A percentile compares a stretch with the other conserved stretches of the same genome.
Conservation (phyloP, 768 basidiomycete species). For the Hypholoma fasciculare region DNA sequence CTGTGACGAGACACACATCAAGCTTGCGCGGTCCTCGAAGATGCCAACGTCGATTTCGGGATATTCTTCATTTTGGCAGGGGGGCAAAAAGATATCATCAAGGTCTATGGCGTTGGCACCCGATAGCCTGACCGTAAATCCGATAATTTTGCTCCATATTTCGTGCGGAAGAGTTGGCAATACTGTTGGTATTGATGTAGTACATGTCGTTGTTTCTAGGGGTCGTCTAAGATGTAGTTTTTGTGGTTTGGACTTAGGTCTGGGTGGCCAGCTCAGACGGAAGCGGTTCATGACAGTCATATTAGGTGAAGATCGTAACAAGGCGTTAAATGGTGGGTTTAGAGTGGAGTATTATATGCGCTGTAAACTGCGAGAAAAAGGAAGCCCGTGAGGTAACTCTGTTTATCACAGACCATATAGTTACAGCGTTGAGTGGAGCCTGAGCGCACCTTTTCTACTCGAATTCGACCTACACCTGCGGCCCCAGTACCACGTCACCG, state of each 20-base stretch:
- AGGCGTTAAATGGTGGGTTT: not conserved
- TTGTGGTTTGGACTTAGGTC: not conserved
- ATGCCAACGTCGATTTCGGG: conserved; percentile 29
- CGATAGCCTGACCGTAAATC: conserved; percentile 31
- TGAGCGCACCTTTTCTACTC: too few species aligned
- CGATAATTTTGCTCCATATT: conserved; percentile 38
- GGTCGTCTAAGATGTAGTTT: not conserved
- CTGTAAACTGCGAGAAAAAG: too few species aligned
- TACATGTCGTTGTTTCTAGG: not conserved
- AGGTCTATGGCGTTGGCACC: conserved; percentile 31
- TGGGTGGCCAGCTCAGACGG: not conserved
- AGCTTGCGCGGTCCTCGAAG: conserved; percentile 27
- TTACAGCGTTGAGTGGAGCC: too few species aligned
- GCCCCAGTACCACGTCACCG: too few species aligned
- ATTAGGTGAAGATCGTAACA: not conserved
- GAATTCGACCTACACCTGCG: too few species aligned
- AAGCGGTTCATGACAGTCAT: not conserved
- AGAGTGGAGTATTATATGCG: not conserved
- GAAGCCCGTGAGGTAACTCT: too few species aligned
- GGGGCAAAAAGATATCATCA: conserved; percentile 38
- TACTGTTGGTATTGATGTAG: not conserved
- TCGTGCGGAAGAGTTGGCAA: conserved; percentile 17
- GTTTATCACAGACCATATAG: too few species aligned
- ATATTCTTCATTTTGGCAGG: conserved; percentile 28
- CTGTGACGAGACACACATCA: conserved; percentile 35